Evolutionary conservation across 208 protist genomes (phyloP).

Genomic region (Tritrichomonas musculus): DNA sequence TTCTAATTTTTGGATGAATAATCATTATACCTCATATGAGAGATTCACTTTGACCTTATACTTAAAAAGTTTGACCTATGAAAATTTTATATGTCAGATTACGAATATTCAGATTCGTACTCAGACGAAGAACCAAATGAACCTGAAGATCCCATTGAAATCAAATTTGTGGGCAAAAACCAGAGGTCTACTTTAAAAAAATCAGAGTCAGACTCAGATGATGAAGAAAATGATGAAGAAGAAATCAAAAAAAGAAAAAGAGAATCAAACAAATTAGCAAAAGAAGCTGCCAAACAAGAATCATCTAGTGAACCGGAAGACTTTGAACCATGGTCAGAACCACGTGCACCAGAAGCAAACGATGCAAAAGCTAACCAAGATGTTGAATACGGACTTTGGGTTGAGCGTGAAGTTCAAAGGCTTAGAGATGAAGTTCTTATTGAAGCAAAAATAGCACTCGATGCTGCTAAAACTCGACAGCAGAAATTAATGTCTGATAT

Average conservation of each 20-base stretch:
- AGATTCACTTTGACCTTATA: no score
- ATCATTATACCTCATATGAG: no score
- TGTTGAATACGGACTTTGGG: slow-evolving; percentile 20
- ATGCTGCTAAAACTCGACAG: background rate
- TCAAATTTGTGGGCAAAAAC: no score
- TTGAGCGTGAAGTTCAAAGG: background rate
- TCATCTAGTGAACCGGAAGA: background rate
- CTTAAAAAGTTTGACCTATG: no score
- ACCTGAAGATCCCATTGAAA: no score
- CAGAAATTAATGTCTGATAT: background rate
- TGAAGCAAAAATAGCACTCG: background rate
- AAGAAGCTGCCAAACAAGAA: background rate
- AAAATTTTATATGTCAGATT: no score
- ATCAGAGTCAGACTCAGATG: background rate
- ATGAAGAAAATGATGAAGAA: background rate
- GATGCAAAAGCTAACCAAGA: background rate
- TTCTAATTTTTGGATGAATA: no score
- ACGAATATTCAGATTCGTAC: no score
- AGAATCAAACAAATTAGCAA: background rate
- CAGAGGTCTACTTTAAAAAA: no score
- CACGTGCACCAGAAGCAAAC: background rate
- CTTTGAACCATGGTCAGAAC: background rate
- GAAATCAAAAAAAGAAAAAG: background rate
- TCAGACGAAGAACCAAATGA: no score
- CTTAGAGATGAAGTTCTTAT: background rate